A percentile compares a stretch with the other conserved stretches of the same genome.
Evolutionary conservation across 164 flowering plant genomes (phyloP).

Genomic region (Tetrastigma voinierianum): DNA sequence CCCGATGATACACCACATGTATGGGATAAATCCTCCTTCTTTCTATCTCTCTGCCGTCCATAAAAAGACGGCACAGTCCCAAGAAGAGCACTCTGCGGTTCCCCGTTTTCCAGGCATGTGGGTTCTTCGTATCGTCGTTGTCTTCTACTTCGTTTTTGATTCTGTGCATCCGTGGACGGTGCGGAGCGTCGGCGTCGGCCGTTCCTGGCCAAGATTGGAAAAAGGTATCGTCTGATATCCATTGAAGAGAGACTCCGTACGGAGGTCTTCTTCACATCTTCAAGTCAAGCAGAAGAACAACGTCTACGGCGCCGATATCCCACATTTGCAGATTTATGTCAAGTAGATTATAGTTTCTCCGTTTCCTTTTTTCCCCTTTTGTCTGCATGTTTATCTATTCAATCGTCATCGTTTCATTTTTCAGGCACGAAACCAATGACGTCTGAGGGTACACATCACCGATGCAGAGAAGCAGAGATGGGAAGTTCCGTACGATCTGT

Average conservation of each 20-base stretch:
- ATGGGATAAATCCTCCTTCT: neutral
- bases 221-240: conserved; percentile 76
- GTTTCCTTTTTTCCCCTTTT: neutral
- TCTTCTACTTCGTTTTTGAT: conserved; percentile 14
- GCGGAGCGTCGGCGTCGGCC: conserved; percentile 19
- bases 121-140: neutral
- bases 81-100: too few relatives aligned
- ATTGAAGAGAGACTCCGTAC: conserved; percentile 61
- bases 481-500: conserved; percentile 78
- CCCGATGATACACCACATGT: conserved; percentile 5
- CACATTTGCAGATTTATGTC: conserved; percentile 72
- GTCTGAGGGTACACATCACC: conserved; percentile 81
- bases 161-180: conserved; percentile 9
- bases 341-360: conserved; percentile 44
- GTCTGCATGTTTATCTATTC: neutral
- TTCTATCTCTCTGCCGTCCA: neutral
- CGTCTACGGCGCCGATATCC: conserved; percentile 81
- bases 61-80: too few relatives aligned
- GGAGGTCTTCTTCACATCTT: conserved; percentile 75
- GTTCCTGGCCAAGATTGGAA: conserved; percentile 59
- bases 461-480: conserved; percentile 69
- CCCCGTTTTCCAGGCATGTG: too few relatives aligned
- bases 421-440: conserved; percentile 85
- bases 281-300: conserved; percentile 66
- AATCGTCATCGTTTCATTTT: conserved; percentile 7